Conservation (phyloP, 352 stramenopile genomes). For the Elongisporangium anandrum region DNA sequence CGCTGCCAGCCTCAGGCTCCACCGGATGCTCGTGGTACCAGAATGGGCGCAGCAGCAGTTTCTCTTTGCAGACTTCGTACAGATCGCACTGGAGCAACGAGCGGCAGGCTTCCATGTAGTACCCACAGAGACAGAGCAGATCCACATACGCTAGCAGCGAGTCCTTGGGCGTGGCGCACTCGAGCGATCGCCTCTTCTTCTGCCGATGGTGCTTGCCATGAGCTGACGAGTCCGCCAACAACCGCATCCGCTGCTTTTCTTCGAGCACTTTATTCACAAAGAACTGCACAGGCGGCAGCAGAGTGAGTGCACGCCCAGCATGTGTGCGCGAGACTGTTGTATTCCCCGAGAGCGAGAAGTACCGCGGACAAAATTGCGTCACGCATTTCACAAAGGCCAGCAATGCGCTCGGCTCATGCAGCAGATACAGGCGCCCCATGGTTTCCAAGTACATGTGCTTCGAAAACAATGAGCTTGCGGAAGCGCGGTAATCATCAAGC, state of each 20-base stretch:
- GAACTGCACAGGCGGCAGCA: slow-evolving; percentile 51
- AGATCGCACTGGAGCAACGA: slow-evolving; percentile 58
- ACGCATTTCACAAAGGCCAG: slow-evolving; percentile 62
- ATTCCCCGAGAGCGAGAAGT: slow-evolving; percentile 59
- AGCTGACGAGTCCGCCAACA: not conserved
- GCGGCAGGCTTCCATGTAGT: slow-evolving; percentile 47
- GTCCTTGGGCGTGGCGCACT: slow-evolving; percentile 12
- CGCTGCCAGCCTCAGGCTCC: not conserved
- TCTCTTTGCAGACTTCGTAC: slow-evolving; percentile 55
- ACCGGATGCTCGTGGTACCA: slow-evolving; percentile 9
- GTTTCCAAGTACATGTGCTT: slow-evolving; percentile 89
- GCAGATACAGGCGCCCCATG: slow-evolving; percentile 73
- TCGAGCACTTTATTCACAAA: slow-evolving; percentile 32
- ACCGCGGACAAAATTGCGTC: slow-evolving; percentile 48
- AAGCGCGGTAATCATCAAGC: slow-evolving; percentile 63
- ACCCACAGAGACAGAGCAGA: slow-evolving; percentile 46
- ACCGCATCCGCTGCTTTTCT: slow-evolving; percentile 3
- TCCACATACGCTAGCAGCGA: slow-evolving; percentile 60
- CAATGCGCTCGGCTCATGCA: slow-evolving; percentile 52
- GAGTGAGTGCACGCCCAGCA: slow-evolving; percentile 57
- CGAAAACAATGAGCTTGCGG: slow-evolving; percentile 65
- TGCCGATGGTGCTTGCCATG: not conserved
- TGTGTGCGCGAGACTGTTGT: slow-evolving; percentile 41
- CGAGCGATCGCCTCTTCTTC: slow-evolving; percentile 2
- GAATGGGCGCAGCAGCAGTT: slow-evolving; percentile 18